Evolutionary conservation across 768 basidiomycete species (phyloP).

Genomic region (Myochromella boudieri): DNA sequence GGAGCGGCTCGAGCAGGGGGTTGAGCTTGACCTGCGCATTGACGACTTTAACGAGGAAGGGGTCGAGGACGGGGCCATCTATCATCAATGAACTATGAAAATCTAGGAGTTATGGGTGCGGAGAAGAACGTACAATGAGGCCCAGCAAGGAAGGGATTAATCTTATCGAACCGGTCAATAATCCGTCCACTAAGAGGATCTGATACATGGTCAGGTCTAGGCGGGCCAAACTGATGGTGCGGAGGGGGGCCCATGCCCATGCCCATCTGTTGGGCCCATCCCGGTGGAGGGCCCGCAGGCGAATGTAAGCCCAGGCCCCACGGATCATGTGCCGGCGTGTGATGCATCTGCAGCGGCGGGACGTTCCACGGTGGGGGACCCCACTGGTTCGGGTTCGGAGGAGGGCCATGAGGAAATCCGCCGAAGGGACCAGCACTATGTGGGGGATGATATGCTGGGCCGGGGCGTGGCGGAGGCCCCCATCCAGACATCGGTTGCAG

Average conservation of each 20-base stretch:
- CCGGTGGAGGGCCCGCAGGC: constrained; percentile 4
- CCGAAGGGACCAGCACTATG: constrained; percentile 2
- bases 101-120: background rate
- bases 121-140: constrained; percentile 17
- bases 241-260: background rate
- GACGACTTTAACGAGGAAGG: constrained; percentile 54
- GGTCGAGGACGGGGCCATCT: constrained; percentile 74
- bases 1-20: constrained; percentile 54
- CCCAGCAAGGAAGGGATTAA: constrained; percentile 19
- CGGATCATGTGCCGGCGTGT: constrained; percentile 4
- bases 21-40: constrained; percentile 51
- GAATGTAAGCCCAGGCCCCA: background rate
- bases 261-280: constrained; percentile 4
- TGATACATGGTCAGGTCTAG: background rate
- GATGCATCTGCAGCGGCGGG: too few species aligned
- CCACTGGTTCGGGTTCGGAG: too few species aligned
- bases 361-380: too few species aligned
- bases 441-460: background rate
- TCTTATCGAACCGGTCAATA: constrained; percentile 14
- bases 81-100: background rate
- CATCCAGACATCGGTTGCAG: constrained; percentile 1
- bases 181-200: constrained; percentile 3
- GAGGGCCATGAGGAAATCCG: background rate
- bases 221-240: background rate
- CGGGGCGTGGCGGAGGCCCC: background rate